Evolutionary conservation across 2,329 filamentous ascomycete genomes (phyloP).

Genomic region (Pseudocercospora cruenta): DNA sequence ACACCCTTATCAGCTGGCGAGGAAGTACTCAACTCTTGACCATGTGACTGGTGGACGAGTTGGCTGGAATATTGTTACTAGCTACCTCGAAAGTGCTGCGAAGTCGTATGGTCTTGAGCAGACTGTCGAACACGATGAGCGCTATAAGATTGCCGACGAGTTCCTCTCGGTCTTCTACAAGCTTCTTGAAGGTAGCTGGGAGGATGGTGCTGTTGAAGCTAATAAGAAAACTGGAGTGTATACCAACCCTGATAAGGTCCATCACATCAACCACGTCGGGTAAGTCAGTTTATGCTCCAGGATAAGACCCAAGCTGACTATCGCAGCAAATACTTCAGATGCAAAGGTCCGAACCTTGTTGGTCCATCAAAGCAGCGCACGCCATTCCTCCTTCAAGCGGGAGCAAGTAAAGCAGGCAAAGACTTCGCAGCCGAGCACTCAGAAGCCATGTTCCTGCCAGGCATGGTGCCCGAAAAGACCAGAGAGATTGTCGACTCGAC

Average conservation of each 20-base stretch:
- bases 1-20: conserved; percentile 41
- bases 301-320: not conserved
- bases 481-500: conserved; percentile 48
- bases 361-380: conserved; percentile 62
- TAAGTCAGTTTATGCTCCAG: not conserved
- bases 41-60: conserved; percentile 43
- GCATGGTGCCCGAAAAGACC: conserved; percentile 49
- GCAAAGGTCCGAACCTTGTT: conserved; percentile 52
- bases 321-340: conserved; percentile 45
- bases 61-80: conserved; percentile 57
- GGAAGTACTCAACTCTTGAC: conserved; percentile 42
- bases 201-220: conserved; percentile 45
- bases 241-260: conserved; percentile 59
- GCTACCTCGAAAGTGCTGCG: conserved; percentile 53
- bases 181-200: conserved; percentile 37
- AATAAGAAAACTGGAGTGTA: conserved; percentile 64
- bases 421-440: conserved; percentile 50
- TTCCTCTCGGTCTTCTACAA: conserved; percentile 43
- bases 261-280: conserved; percentile 50
- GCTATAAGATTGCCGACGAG: conserved; percentile 54
- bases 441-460: conserved; percentile 53
- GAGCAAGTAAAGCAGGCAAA: conserved; percentile 51
- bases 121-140: conserved; percentile 55
- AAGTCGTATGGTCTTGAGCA: conserved; percentile 51
- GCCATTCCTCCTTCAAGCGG: conserved; percentile 59